Evolutionary conservation across 2,329 filamentous ascomycete species (phyloP), one percentile per base, ranked within the genome.

Genomic region (Blastomyces gilchristii): DNA sequence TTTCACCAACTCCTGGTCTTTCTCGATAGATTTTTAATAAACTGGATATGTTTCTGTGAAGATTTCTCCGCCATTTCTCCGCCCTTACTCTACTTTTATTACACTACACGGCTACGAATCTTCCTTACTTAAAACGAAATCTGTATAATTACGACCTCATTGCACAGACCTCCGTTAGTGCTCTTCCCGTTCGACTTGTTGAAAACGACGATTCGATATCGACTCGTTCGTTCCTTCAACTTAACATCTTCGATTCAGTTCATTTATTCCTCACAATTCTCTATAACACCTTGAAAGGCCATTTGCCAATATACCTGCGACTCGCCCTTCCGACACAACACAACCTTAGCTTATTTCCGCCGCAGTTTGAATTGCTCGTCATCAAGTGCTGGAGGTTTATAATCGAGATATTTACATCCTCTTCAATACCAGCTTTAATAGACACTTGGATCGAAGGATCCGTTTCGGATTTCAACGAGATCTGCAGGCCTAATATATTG

Each of bases 1-100:
- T 63, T 64, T 58, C 67, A 59, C 64, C 56, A 66, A 67, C 66
- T 60, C 58, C 60, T 58, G n/a, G 60, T 28, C 39, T 14, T 18
- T 59, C 63, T 63, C 65, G 39, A 63, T 63, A 63, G 34, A 61
- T 41, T 63, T 63, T 63, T 63, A 63, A 63, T 63, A 43, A 43
- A 43, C 62, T 61, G 58, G 62, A 58, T 61, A 56, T 61, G 50
- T 45, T 63, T 63, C 60, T n/a, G 43, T 63, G 62, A 54, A 58
- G 60, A 62, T n/a, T 58, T 47, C 37, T 58, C 18, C 7, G 37
- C 34, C n/a, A 31, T 22, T 37, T 37, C 37, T 14, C 54, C 34
- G 34, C 22, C 7, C 16, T 34, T 25, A 31, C 25, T 34, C 28
- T 1, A 22, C 58, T 22, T 52, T 22, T 14, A 60, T n/a, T n/a